Conservation (phyloP, 2,329 filamentous ascomycete genomes). For the Pseudohalonectria lignicola region DNA sequence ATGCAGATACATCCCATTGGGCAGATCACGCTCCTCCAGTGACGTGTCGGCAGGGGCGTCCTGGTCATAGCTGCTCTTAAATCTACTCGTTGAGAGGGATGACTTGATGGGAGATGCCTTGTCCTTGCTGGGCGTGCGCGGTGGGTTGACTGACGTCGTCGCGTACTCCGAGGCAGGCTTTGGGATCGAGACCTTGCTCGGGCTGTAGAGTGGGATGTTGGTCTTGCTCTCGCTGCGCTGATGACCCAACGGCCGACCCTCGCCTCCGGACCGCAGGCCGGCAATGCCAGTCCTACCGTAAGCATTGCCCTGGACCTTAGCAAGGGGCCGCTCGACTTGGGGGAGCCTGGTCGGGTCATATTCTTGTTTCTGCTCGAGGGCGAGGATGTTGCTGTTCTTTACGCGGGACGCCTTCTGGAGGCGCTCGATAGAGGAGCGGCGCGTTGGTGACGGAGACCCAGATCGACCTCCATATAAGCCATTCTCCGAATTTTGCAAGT, state of each 20-base stretch:
- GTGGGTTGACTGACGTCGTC: constrained; percentile 15
- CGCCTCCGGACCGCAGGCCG: constrained; percentile 39
- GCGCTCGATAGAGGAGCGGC: constrained; percentile 88
- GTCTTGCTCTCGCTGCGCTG: constrained; percentile 47
- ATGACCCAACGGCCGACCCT: constrained; percentile 26
- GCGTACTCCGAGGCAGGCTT: neutral
- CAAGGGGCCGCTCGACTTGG: constrained; percentile 70
- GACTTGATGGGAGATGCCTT: constrained; percentile 79
- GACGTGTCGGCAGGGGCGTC: constrained; percentile 58
- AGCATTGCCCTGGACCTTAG: constrained; percentile 63
- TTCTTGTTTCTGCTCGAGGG: constrained; percentile 81
- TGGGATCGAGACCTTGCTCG: constrained; percentile 25
- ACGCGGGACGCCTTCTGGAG: constrained; percentile 90
- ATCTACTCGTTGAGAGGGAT: constrained; percentile 60
- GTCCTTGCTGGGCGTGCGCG: constrained; percentile 52
- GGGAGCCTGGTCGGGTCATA: constrained; percentile 76
- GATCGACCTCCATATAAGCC: constrained; percentile 44
- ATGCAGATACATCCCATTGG: constrained; percentile 57
- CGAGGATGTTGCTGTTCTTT: constrained; percentile 96
- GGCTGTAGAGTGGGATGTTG: constrained; percentile 45
- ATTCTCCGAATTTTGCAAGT: constrained; percentile 59
- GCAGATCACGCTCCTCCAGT: constrained; percentile 43
- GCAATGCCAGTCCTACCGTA: constrained; percentile 48
- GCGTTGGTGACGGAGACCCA: constrained; percentile 58
- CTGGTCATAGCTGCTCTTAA: constrained; percentile 59